A percentile compares a stretch with the other conserved stretches of the same genome.
These are phyloP conservation scores for Citrus sinensis DNA, from an alignment of 345 rosid genomes.

Conservation along the genomic window DVS_A1.0 CM039169.1:227501-228000, in stretches of 20 bases:
- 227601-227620: not conserved
- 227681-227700: not conserved
- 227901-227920: slow-evolving; percentile 58
- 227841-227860: not conserved
- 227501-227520: not conserved
- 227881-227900: slow-evolving; percentile 15
- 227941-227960: slow-evolving; percentile 82
- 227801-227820: not conserved
- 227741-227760: not conserved
- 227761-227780: not conserved
- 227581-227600: not conserved
- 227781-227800: not conserved
- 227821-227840: not conserved
- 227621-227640: not conserved
- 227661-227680: not conserved
- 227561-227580: not conserved
- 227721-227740: not conserved
- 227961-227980: slow-evolving; percentile 90
- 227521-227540: not conserved
- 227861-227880: slow-evolving; percentile 15
- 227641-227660: not conserved
- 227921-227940: slow-evolving; percentile 77
- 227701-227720: not conserved
- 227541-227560: not conserved
- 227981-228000: slow-evolving; percentile 85